phyloP scores from a whole-genome alignment of 352 stramenopile genomes.

The Plasmopara muralis region DNA sequence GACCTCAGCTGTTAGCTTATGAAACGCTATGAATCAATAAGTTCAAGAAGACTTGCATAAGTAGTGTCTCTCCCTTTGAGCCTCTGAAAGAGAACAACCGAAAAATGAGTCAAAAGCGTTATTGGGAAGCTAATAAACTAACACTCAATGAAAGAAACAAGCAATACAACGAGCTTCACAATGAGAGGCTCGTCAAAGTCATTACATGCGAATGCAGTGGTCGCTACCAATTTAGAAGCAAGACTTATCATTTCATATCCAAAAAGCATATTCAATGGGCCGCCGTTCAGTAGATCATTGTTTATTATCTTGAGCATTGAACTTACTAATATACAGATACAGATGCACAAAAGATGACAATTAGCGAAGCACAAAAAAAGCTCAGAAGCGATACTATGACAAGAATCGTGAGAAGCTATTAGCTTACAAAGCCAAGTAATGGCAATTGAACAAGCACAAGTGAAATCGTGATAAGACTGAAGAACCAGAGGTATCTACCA shows the following conservation, averaged over 20 bases:
- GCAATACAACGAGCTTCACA: constrained; percentile 2
- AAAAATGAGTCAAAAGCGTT: background rate
- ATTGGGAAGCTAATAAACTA: constrained; percentile 1
- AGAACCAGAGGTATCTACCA: too few relatives aligned
- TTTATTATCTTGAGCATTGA: too few relatives aligned
- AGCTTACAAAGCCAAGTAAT: too few relatives aligned
- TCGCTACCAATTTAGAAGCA: background rate
- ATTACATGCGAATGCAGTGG: constrained; percentile 1
- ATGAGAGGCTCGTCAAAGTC: too few relatives aligned
- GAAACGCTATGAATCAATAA: background rate
- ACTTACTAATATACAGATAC: too few relatives aligned
- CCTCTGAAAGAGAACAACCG: background rate
- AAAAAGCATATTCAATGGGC: background rate
- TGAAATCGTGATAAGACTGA: too few relatives aligned
- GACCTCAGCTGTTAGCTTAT: background rate
- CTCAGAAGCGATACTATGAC: too few relatives aligned
- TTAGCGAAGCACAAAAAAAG: too few relatives aligned
- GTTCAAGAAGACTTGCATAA: background rate
- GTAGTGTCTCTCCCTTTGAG: background rate
- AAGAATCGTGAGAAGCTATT: too few relatives aligned
- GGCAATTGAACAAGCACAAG: too few relatives aligned
- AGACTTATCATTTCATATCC: background rate
- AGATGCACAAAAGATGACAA: too few relatives aligned
- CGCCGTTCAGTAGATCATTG: too few relatives aligned
- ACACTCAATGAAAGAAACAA: background rate